These are phyloP conservation scores for Aspergillus nidulans DNA, from an alignment of 495 filamentous ascomycete genomes.

Conservation along the genomic window DNA sequence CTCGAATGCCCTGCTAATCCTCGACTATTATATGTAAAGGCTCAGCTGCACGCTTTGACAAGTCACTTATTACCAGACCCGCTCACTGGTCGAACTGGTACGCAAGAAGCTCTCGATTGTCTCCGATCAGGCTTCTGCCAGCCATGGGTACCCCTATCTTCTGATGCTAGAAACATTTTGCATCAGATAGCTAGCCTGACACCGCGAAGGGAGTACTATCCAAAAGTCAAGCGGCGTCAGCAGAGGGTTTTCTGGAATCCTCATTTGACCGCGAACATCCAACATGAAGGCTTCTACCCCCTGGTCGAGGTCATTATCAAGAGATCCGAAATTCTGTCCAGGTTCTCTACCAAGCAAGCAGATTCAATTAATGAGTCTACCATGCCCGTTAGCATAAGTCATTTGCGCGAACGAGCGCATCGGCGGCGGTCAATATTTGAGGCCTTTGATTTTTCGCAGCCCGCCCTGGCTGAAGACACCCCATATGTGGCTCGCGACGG, in stretches of 20 bases:
- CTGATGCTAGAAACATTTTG: slow-evolving; percentile 34
- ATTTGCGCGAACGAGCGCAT: slow-evolving; percentile 33
- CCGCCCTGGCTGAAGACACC: background rate
- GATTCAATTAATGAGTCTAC: background rate
- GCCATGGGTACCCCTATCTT: slow-evolving; percentile 44
- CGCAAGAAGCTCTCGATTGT: slow-evolving; percentile 50
- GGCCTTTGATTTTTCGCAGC: slow-evolving; percentile 12
- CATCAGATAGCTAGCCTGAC: slow-evolving; percentile 42
- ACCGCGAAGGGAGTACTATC: slow-evolving; percentile 57
- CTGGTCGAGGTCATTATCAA: slow-evolving; percentile 38
- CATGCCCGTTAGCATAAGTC: background rate
- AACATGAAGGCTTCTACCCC: slow-evolving; percentile 46
- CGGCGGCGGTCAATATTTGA: slow-evolving; percentile 38
- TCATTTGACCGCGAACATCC: slow-evolving; percentile 43
- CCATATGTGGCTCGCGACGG: slow-evolving; percentile 14
- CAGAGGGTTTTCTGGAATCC: slow-evolving; percentile 45
- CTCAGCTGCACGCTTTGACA: slow-evolving; percentile 56
- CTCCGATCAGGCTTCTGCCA: slow-evolving; percentile 42
- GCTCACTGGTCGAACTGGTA: slow-evolving; percentile 55
- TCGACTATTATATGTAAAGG: slow-evolving; percentile 45
- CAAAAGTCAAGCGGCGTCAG: slow-evolving; percentile 40
- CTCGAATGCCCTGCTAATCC: slow-evolving; percentile 46
- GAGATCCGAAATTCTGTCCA: slow-evolving; percentile 30
- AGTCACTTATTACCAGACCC: slow-evolving; percentile 52
- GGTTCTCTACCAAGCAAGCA: slow-evolving; percentile 21